phyloP scores from a whole-genome alignment of 2,329 filamentous ascomycete genomes.

The Neurospora sp. region DNA sequence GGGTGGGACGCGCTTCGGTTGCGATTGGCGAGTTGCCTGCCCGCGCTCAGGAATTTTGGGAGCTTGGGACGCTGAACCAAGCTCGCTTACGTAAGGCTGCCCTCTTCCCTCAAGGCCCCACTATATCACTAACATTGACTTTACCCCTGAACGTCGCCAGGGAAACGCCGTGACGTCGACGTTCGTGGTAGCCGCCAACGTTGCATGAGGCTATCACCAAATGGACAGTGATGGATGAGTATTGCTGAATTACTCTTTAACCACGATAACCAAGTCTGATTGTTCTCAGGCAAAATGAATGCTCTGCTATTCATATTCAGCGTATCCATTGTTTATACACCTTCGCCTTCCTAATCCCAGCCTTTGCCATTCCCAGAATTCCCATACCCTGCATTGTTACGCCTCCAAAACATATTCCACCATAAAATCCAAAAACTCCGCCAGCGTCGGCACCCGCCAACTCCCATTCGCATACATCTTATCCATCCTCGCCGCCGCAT shows the following conservation, averaged over 20 bases:
- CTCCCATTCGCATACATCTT: not conserved
- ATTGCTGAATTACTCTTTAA: not conserved
- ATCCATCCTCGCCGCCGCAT: conserved; percentile 10
- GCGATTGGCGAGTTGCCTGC: not conserved
- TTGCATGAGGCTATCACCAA: not conserved
- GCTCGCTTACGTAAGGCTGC: not conserved
- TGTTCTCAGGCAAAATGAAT: not conserved
- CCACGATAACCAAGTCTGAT: not conserved
- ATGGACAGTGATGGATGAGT: not conserved
- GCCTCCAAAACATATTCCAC: conserved; percentile 31
- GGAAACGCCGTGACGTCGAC: not conserved
- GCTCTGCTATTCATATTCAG: not conserved
- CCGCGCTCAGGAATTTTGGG: not conserved
- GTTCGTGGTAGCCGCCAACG: not conserved
- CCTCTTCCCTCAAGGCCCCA: not conserved
- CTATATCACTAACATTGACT: not conserved
- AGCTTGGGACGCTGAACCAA: not conserved
- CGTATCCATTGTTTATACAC: not conserved
- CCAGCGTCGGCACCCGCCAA: conserved; percentile 3
- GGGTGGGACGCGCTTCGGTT: not conserved
- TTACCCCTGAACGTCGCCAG: not conserved
- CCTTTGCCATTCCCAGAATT: conserved; percentile 2
- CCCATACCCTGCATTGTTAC: not conserved
- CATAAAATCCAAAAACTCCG: conserved; percentile 30
- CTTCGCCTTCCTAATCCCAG: not conserved